Evolutionary conservation across 306 rosid genomes (phyloP).

Genomic region (Quercus variabilis): DNA sequence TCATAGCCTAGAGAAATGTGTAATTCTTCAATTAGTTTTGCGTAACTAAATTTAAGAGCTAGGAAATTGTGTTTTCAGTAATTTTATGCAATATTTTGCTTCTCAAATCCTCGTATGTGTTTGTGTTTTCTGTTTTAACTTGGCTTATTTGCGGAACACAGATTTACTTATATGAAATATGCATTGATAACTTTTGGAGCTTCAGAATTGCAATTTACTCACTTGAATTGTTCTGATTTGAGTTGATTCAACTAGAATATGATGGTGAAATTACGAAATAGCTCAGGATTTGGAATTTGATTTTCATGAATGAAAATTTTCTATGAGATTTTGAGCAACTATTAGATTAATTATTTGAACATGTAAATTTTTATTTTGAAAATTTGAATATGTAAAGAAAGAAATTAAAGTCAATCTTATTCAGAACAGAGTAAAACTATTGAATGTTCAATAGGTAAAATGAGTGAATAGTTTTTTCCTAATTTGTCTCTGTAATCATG

Average conservation of each 20-base stretch:
- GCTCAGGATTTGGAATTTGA: not conserved
- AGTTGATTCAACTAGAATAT: not conserved
- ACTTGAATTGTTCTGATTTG: not conserved
- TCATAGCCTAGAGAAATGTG: not conserved
- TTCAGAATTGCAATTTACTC: not conserved
- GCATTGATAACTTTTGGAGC: not conserved
- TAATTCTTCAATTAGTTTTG: not conserved
- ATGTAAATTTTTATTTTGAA: not conserved
- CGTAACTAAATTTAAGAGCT: not conserved
- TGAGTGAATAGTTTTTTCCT: too few species aligned
- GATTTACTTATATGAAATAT: not conserved
- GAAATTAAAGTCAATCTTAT: not conserved
- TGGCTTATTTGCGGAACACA: not conserved
- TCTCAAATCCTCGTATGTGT: not conserved
- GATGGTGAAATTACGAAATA: not conserved
- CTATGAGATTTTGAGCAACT: not conserved
- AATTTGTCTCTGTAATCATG: not conserved
- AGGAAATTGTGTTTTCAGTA: not conserved
- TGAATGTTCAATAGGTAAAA: not conserved
- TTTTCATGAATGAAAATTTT: not conserved
- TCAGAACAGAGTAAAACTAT: not conserved
- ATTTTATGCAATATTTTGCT: not conserved
- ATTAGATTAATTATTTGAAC: not conserved
- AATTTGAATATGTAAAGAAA: not conserved
- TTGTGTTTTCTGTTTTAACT: constrained; percentile 4